Evolutionary conservation across 805 yeast species (phyloP).

Genomic region (Ogataea philodendri): DNA sequence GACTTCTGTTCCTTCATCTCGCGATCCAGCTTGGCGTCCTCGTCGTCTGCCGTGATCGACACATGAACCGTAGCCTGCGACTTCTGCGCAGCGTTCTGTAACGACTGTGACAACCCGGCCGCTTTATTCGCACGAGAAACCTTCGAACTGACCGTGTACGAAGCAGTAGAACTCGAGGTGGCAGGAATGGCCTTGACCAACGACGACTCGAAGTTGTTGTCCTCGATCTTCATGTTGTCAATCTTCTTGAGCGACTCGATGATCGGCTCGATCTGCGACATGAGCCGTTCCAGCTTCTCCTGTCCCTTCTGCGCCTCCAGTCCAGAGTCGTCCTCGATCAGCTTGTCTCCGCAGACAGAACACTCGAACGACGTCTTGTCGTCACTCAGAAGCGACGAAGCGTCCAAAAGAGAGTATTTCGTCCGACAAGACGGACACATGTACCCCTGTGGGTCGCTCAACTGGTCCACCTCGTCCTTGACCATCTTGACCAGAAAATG

Average conservation of each 20-base stretch:
- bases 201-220: conserved; percentile 85
- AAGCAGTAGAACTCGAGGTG: conserved; percentile 62
- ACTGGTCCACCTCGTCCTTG: conserved; percentile 79
- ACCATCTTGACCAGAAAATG: conserved; percentile 77
- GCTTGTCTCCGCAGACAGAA: conserved; percentile 71
- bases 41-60: conserved; percentile 84
- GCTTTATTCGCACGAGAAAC: conserved; percentile 28
- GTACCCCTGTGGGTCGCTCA: conserved; percentile 91
- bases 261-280: conserved; percentile 87
- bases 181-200: conserved; percentile 83
- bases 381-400: conserved; percentile 74
- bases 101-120: conserved; percentile 28
- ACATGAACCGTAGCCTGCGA: conserved; percentile 88
- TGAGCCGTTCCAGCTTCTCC: conserved; percentile 73
- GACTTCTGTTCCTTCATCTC: conserved; percentile 65
- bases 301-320: conserved; percentile 80
- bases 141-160: conserved; percentile 59
- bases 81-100: conserved; percentile 38
- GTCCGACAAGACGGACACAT: conserved; percentile 83
- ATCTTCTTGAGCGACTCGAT: conserved; percentile 79
- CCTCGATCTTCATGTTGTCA: conserved; percentile 76
- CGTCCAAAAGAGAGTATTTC: conserved; percentile 83
- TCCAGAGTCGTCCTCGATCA: conserved; percentile 86
- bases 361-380: conserved; percentile 82
- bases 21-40: conserved; percentile 59